Evolutionary conservation across 441 rosid genomes (phyloP), one percentile per base, ranked within the genome.

Genomic region (Macaranga tanarius): DNA sequence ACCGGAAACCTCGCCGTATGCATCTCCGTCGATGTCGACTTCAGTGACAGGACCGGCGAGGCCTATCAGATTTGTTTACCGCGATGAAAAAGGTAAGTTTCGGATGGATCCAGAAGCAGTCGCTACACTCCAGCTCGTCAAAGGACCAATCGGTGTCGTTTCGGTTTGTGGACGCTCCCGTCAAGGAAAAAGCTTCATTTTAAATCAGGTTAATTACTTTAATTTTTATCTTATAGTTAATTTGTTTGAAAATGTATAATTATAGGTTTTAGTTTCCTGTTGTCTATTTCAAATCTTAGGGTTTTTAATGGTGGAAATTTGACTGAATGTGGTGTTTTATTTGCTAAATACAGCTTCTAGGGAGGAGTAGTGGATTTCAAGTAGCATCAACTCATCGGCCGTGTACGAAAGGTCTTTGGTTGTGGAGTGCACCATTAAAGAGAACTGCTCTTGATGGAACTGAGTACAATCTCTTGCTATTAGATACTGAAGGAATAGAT

Each of bases 41-140:
- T 62, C 86, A 23, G 85, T 81, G 45, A 88, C 98, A 26, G 97
- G 98, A 0, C 98, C 97, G 7, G 89, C 97, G 23, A 85, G 98
- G 75, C 99, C 99, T 23, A 84, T 95, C 71, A 90, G 97, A 4
- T 79, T 95, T 26, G 87, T 91, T 58, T 95, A 93, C 31, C 87
- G 89, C 77, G 98, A 95, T 73, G 97, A 93, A 82, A 91, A 86
- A 73, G 99, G 99, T 22, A 91, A 88, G 87, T 95, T 95, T 69
- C 87, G 93, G 67, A 93, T 93, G 99, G 99, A 95, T 86, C 96
- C 99, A 31, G 98, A 95, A 80, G 99, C 98, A 6, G 97, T 93
- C 42, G 96, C 97, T 7, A 81, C 88, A 34, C 82, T 95, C 60
- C 98, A 89, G 84, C 97, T 95, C 48, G 97, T 93, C 47, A 93